Evolutionary conservation across 805 yeast genomes (phyloP).

Genomic region (Clavispora phyllophila): DNA sequence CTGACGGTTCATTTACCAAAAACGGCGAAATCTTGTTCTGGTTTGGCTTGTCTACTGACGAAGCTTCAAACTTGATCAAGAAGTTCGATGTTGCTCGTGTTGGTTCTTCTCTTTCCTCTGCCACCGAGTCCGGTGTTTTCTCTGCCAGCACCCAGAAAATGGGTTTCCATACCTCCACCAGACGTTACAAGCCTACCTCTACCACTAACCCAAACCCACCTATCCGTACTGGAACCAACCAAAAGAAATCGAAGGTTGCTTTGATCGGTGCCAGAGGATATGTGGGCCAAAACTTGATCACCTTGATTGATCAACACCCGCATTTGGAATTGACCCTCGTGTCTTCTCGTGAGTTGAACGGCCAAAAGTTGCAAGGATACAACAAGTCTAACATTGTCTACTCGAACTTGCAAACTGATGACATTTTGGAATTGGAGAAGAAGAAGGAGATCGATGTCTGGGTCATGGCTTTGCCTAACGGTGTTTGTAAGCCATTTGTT

Average conservation of each 20-base stretch:
- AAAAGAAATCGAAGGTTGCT: constrained; percentile 68
- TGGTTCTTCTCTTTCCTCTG: constrained; percentile 32
- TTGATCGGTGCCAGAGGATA: constrained; percentile 98
- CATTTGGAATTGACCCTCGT: constrained; percentile 85
- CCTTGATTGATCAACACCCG: constrained; percentile 83
- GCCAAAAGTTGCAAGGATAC: constrained; percentile 83
- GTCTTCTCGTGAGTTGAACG: constrained; percentile 90
- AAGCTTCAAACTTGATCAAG: constrained; percentile 59
- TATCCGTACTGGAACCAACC: constrained; percentile 55
- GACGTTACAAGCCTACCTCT: constrained; percentile 1
- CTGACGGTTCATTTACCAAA: constrained; percentile 90
- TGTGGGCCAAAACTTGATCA: constrained; percentile 91
- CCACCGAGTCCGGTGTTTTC: constrained; percentile 45
- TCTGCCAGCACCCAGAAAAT: constrained; percentile 45
- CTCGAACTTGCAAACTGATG: constrained; percentile 83
- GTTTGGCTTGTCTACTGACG: constrained; percentile 77
- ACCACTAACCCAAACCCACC: constrained; percentile 67
- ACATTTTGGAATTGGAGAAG: constrained; percentile 72
- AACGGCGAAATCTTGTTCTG: constrained; percentile 90
- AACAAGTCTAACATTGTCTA: constrained; percentile 74
- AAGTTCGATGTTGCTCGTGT: constrained; percentile 36
- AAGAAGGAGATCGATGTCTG: constrained; percentile 83
- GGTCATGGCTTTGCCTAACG: constrained; percentile 99
- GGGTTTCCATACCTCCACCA: constrained; percentile 35
- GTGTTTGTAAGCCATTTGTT: constrained; percentile 87